Base-by-base conservation (phyloP, 2,329 filamentous ascomycete species). In the Colletotrichum siamense region DNA sequence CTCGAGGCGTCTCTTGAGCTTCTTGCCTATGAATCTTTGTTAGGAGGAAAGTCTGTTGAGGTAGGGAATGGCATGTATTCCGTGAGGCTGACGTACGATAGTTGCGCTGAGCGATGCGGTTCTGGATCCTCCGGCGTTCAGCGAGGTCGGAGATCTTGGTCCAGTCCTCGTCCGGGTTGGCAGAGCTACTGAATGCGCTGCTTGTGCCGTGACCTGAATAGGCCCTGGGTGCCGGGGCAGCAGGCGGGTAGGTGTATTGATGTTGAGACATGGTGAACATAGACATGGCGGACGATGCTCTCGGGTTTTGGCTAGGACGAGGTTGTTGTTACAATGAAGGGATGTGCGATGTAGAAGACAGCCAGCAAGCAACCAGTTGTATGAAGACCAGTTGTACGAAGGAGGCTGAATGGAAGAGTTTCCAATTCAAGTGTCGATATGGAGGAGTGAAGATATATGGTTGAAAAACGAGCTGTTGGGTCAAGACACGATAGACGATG, bases 91-190 rank as follows among this genome's bases (percentile, higher is more conserved):
- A 91, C 93, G 84, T 89, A 98, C 96, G 96, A 88, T 98, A 98
- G 89, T 98, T 98, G 82, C 96, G 94, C 88, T 99, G 96, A 80
- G 96, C 96, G 90, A 99, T 98, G 81, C 96, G 93, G 88, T 99
- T 99, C 87, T 99, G 96, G 88, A 98, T 98, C 83, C 96, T 92
- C 82, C 96, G 91, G 83, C 97, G 93, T 88, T 99, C 96, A 68
- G 96, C 96, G 76, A 99, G 93, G 86, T 99, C 96, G 74, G 96
- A 98, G 84, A 99, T 98, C 92, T 98, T 98, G 83, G 96, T 98
- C 96, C 96, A 99, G 88, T 99, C 96, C 88, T 99, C 96, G 83
- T 98, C 96, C 71, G 96, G 95, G 85, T 98, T 98, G 81, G 96
- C 96, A 79, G 95, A 98, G 81, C 94, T 94, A 87, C 95, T 98